Evolutionary conservation across 106 monocot genomes (phyloP).

Genomic region (Narthecium ossifragum): DNA sequence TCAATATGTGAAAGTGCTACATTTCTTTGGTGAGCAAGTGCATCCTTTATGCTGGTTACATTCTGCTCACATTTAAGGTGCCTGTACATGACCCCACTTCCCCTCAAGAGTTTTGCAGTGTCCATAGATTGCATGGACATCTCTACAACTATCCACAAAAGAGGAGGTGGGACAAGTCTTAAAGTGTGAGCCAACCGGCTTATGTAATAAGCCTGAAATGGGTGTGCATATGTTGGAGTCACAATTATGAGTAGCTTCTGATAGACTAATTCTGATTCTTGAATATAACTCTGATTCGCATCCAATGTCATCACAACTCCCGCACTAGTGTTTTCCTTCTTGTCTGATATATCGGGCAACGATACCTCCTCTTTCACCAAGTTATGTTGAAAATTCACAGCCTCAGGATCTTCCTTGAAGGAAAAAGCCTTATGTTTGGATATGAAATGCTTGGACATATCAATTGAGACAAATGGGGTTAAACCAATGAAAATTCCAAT

Average conservation of each 20-base stretch:
- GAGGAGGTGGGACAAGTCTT: slow-evolving; percentile 46
- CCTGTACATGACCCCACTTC: slow-evolving; percentile 63
- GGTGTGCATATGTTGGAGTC: slow-evolving; percentile 50
- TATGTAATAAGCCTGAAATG: slow-evolving; percentile 64
- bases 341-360: not conserved
- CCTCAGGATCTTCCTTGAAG: slow-evolving; percentile 22
- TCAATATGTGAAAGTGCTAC: slow-evolving; percentile 68
- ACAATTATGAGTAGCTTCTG: slow-evolving; percentile 62
- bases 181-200: slow-evolving; percentile 58
- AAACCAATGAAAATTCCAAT: slow-evolving; percentile 46
- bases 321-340: slow-evolving; percentile 1
- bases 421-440: slow-evolving; percentile 30
- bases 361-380: slow-evolving; percentile 8
- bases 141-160: slow-evolving; percentile 79
- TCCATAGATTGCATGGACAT: slow-evolving; percentile 48
- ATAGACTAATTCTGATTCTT: slow-evolving; percentile 15
- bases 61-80: slow-evolving; percentile 64
- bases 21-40: slow-evolving; percentile 47
- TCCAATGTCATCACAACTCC: slow-evolving; percentile 8
- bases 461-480: slow-evolving; percentile 37
- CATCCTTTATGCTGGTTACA: slow-evolving; percentile 27
- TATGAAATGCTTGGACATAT: slow-evolving; percentile 30
- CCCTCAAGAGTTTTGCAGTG: slow-evolving; percentile 53
- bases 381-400: slow-evolving; percentile 3
- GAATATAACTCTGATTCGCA: not conserved